phyloP scores from a whole-genome alignment of 805 yeast species.

The Kazachstania bromeliacearum region DNA sequence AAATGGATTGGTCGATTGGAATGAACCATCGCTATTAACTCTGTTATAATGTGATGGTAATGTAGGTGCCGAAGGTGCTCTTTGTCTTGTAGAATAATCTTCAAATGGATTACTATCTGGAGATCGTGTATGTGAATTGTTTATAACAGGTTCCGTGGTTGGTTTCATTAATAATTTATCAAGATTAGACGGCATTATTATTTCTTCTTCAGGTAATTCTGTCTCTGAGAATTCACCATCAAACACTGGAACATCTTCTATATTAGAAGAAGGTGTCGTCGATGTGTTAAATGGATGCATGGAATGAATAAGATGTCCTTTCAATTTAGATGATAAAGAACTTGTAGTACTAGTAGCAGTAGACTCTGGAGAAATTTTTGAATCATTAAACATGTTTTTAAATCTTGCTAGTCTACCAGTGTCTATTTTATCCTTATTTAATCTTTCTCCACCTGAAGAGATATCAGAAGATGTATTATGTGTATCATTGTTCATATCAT shows the following conservation, averaged over 20 bases:
- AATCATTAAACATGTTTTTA: constrained; percentile 3
- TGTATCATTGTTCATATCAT: not conserved
- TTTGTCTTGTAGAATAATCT: constrained; percentile 3
- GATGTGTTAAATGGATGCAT: constrained; percentile 3
- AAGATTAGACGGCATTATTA: constrained; percentile 1
- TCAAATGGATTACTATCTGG: not conserved
- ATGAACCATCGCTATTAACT: not conserved
- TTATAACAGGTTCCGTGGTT: not conserved
- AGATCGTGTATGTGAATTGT: not conserved
- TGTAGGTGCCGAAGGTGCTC: constrained; percentile 4
- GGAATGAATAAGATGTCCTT: constrained; percentile 3
- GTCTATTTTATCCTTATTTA: no score
- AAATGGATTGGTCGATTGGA: constrained; percentile 7
- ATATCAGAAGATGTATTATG: not conserved
- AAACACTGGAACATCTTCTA: no score
- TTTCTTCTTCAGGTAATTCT: constrained; percentile 4
- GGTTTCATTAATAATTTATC: constrained; percentile 2
- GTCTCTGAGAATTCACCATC: no score
- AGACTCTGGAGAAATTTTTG: not conserved
- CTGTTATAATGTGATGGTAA: not conserved
- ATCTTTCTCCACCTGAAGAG: not conserved
- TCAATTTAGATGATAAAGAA: constrained; percentile 1
- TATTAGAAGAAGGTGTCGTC: no score
- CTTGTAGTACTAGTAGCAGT: not conserved
- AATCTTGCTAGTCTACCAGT: constrained; percentile 3